Percentiles rank a stretch among this genome's conserved stretches.
These are phyloP conservation scores for Andalucia godoyi DNA, from an alignment of 78 protist genomes.

Conservation along the genomic window DNA sequence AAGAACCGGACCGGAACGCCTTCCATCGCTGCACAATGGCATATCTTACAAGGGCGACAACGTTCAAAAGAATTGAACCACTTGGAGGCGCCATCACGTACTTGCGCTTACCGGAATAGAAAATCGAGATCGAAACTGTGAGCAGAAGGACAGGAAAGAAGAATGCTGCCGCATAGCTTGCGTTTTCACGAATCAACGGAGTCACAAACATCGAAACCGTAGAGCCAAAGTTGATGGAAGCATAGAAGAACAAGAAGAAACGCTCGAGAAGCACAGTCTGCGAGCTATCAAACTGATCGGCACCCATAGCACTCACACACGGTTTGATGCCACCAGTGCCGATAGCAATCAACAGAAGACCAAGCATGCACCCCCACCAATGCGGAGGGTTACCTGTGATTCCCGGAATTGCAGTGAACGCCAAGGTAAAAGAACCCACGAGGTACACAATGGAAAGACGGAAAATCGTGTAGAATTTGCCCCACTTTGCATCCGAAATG, in stretches of 20 bases:
- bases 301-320: constrained; percentile 32
- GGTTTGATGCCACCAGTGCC: constrained; percentile 67
- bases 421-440: constrained; percentile 26
- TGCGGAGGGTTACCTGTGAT: constrained; percentile 33
- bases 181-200: constrained; percentile 29
- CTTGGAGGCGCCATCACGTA: too few relatives aligned
- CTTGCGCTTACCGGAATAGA: too few relatives aligned
- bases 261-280: background rate
- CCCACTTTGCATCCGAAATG: constrained; percentile 28
- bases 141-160: constrained; percentile 46
- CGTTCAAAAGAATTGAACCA: too few relatives aligned
- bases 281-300: constrained; percentile 45
- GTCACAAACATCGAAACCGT: constrained; percentile 30
- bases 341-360: constrained; percentile 37
- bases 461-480: constrained; percentile 39
- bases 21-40: too few relatives aligned
- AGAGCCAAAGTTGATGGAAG: constrained; percentile 43
- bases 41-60: too few relatives aligned
- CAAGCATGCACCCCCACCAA: constrained; percentile 7
- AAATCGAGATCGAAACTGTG: constrained; percentile 8
- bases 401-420: constrained; percentile 35
- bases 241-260: constrained; percentile 42
- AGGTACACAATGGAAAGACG: constrained; percentile 24
- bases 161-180: constrained; percentile 48
- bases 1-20: too few relatives aligned